phyloP scores from a whole-genome alignment of 1,284 basidiomycete species.

The Ganoderma leucocontextum region DNA sequence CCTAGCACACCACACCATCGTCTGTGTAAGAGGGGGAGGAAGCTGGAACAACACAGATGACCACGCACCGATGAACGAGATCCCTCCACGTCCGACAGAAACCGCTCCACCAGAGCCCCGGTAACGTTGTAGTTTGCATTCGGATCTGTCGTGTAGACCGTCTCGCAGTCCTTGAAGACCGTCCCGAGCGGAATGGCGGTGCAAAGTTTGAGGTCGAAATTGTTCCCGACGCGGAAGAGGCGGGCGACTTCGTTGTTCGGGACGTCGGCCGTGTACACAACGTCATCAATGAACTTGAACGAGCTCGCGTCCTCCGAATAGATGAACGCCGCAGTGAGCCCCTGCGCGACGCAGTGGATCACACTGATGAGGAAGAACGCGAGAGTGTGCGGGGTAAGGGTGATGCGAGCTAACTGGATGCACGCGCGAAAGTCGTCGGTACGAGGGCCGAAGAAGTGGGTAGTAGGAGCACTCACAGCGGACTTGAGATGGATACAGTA shows the following conservation, averaged over 20 bases:
- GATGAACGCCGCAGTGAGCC: slow-evolving; percentile 57
- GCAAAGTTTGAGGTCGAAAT: slow-evolving; percentile 54
- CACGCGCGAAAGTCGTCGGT: not conserved
- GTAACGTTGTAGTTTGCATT: slow-evolving; percentile 6
- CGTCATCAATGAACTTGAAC: slow-evolving; percentile 45
- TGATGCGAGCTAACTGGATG: slow-evolving; percentile 44
- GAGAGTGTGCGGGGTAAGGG: slow-evolving; percentile 47
- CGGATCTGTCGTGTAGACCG: slow-evolving; percentile 34
- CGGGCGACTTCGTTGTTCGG: slow-evolving; percentile 50
- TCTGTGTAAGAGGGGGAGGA: not conserved
- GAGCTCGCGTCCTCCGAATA: slow-evolving; percentile 55
- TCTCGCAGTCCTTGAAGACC: slow-evolving; percentile 37
- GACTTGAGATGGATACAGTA: slow-evolving; percentile 24
- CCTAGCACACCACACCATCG: not conserved
- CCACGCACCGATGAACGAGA: slow-evolving; percentile 6
- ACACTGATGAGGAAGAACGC: slow-evolving; percentile 56
- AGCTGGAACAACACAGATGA: not conserved
- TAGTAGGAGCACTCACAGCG: slow-evolving; percentile 20
- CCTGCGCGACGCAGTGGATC: slow-evolving; percentile 44
- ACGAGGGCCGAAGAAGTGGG: not conserved
- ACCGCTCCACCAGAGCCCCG: slow-evolving; percentile 20
- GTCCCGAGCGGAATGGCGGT: slow-evolving; percentile 49
- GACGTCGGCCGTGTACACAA: slow-evolving; percentile 50
- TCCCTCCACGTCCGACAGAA: slow-evolving; percentile 15
- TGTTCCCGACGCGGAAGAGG: slow-evolving; percentile 43